Evolutionary conservation across 1,284 basidiomycete genomes (phyloP).

Genomic region (Heimioporus retisporus): DNA sequence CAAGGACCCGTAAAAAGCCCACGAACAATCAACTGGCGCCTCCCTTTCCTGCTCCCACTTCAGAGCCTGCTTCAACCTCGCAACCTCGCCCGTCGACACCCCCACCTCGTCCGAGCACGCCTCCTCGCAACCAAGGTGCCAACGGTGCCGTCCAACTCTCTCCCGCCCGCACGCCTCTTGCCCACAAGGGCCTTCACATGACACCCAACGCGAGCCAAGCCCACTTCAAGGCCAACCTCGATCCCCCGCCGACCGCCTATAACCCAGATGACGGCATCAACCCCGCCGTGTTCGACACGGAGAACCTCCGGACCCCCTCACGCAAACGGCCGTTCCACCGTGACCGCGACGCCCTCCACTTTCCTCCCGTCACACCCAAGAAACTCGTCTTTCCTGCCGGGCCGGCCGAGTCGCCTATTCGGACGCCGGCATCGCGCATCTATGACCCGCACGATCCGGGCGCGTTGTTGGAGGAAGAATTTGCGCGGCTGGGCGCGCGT

Average conservation of each 20-base stretch:
- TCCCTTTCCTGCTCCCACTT: slow-evolving; percentile 44
- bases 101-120: slow-evolving; percentile 36
- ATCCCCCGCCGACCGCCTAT: slow-evolving; percentile 64
- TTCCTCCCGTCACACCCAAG: slow-evolving; percentile 68
- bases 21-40: slow-evolving; percentile 35
- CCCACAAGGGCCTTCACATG: slow-evolving; percentile 75
- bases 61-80: slow-evolving; percentile 10
- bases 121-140: slow-evolving; percentile 42
- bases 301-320: slow-evolving; percentile 63
- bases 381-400: slow-evolving; percentile 56
- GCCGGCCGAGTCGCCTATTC: slow-evolving; percentile 60
- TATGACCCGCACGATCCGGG: slow-evolving; percentile 78
- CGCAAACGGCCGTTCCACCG: slow-evolving; percentile 54
- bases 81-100: slow-evolving; percentile 46
- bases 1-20: slow-evolving; percentile 43
- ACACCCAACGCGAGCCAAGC: slow-evolving; percentile 69
- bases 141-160: slow-evolving; percentile 54
- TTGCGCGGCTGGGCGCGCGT: slow-evolving; percentile 58
- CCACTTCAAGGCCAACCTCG: slow-evolving; percentile 70
- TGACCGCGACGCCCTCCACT: slow-evolving; percentile 39
- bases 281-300: slow-evolving; percentile 49
- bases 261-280: slow-evolving; percentile 47
- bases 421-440: slow-evolving; percentile 65
- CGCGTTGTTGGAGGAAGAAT: slow-evolving; percentile 71
- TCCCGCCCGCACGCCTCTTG: slow-evolving; percentile 70